Base-by-base conservation (phyloP, 805 yeast species). In the Kazachstania martiniae region DNA sequence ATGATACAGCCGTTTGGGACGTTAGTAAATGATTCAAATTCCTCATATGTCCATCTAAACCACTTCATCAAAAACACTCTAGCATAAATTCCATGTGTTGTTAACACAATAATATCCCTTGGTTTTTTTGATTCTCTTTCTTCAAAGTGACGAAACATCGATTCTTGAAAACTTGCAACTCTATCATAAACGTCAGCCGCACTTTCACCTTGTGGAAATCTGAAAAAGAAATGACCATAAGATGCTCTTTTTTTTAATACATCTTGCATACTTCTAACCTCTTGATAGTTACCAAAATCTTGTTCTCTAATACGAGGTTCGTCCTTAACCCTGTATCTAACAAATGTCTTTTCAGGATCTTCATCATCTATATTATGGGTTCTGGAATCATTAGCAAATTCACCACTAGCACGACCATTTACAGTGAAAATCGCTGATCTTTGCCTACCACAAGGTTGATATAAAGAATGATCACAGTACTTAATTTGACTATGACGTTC, bases 111-210 rank as follows among this genome's bases (percentile, higher is more conserved):
- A 13, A 86, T 79, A 37, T 73, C 72, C n/a, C 95, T 86, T 50
- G 83, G 82, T 44, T 72, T 66, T 24, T 44, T 42, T n/a, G 42
- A 35, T 76, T 28, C 63, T 40, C 39, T 70, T 68, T 63, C 53
- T 38, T 72, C 72, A 49, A 87, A 86, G 52, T 82, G 91, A 29
- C 96, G 65, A 51, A 78, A 84, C 25, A 87, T 56, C 1, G 94
- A 74, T 55, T 85, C 95, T 52, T 85, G 85, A 55, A 87, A 87
- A 12, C 91, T 81, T 2, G 95, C 82, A 40, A 87, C 79, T 29
- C 96, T 65, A 56, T 87, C 95, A 56, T 75, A 87, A 8, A 87
- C 95, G 56, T 87, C 96, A 0, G 96, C 96, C 0, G 95, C 96
- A 46, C 91, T 78, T 56, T 87, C 96, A 8, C 96, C 96, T 47